These are phyloP conservation scores for Pseudocercospora macadamiae DNA, from an alignment of 2,329 filamentous ascomycete genomes.

Conservation along the genomic window DNA sequence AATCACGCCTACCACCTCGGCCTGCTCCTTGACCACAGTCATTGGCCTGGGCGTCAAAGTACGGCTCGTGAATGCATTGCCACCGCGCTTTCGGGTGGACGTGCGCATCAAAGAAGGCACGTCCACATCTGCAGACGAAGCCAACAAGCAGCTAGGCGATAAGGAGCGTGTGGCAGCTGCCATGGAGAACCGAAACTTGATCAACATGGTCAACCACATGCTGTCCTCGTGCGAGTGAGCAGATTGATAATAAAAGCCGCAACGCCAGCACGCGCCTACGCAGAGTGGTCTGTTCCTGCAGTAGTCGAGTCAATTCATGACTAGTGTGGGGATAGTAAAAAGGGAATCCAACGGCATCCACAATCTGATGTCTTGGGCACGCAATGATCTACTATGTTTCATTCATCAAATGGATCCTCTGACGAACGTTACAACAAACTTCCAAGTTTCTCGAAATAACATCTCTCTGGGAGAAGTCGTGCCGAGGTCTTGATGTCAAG, in stretches of 20 bases:
- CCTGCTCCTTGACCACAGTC: slow-evolving; percentile 94
- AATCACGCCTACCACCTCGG: slow-evolving; percentile 94
- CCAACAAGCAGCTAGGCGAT: slow-evolving; percentile 94
- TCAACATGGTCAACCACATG: slow-evolving; percentile 91
- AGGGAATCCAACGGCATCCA: not conserved
- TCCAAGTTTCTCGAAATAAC: not conserved
- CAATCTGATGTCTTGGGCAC: slow-evolving; percentile 5
- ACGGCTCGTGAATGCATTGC: slow-evolving; percentile 84
- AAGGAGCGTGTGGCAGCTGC: slow-evolving; percentile 96
- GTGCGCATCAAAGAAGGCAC: slow-evolving; percentile 94
- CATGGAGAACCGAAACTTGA: slow-evolving; percentile 88
- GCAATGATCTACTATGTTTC: slow-evolving; percentile 9
- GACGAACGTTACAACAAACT: slow-evolving; percentile 1
- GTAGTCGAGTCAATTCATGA: slow-evolving; percentile 3
- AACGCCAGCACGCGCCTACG: too few species aligned
- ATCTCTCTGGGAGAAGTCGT: not conserved
- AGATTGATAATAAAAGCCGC: too few species aligned
- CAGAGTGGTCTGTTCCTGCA: slow-evolving; percentile 14
- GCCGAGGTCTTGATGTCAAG: slow-evolving; percentile 6
- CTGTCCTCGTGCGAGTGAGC: slow-evolving; percentile 52
- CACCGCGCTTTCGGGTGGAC: slow-evolving; percentile 88
- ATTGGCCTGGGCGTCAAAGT: slow-evolving; percentile 93
- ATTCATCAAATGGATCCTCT: not conserved
- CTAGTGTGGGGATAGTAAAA: slow-evolving; percentile 11
- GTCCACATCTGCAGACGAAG: slow-evolving; percentile 92